These are phyloP conservation scores for Verruconis gallopava DNA, from an alignment of 2,329 filamentous ascomycete genomes.

Conservation along the genomic window DNA sequence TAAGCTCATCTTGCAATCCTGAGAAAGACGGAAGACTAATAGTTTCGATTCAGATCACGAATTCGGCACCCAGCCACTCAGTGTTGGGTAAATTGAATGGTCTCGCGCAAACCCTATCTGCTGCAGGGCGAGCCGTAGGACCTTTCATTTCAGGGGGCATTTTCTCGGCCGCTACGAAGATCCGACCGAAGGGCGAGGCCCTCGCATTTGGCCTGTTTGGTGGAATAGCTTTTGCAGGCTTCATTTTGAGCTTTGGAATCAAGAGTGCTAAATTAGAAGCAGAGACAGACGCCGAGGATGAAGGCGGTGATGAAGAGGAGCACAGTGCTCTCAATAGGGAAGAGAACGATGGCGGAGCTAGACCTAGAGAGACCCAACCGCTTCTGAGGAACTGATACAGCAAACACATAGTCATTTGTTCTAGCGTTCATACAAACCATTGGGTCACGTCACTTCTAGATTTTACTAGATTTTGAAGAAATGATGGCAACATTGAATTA, in stretches of 20 bases:
- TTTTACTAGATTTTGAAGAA: too few species aligned
- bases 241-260: conserved; percentile 67
- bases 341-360: not conserved
- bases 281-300: conserved; percentile 33
- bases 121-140: conserved; percentile 75
- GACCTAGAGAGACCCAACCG: not conserved
- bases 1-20: conserved; percentile 31
- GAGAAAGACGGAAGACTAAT: not conserved
- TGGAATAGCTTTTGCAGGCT: conserved; percentile 68
- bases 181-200: conserved; percentile 69
- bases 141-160: conserved; percentile 80
- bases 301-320: conserved; percentile 1
- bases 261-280: conserved; percentile 47
- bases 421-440: too few species aligned
- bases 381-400: too few species aligned
- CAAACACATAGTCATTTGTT: too few species aligned
- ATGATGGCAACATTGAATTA: too few species aligned
- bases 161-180: conserved; percentile 63
- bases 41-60: conserved; percentile 56
- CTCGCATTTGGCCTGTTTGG: conserved; percentile 82
- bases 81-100: conserved; percentile 86
- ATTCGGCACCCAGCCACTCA: conserved; percentile 74
- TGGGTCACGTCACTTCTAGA: too few species aligned
- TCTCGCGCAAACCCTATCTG: conserved; percentile 84
- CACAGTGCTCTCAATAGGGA: conserved; percentile 1